A percentile compares a stretch with the other conserved stretches of the same genome.
These are phyloP conservation scores for Ramaria rubella DNA, from an alignment of 768 basidiomycete genomes.

Conservation along the genomic window DNA sequence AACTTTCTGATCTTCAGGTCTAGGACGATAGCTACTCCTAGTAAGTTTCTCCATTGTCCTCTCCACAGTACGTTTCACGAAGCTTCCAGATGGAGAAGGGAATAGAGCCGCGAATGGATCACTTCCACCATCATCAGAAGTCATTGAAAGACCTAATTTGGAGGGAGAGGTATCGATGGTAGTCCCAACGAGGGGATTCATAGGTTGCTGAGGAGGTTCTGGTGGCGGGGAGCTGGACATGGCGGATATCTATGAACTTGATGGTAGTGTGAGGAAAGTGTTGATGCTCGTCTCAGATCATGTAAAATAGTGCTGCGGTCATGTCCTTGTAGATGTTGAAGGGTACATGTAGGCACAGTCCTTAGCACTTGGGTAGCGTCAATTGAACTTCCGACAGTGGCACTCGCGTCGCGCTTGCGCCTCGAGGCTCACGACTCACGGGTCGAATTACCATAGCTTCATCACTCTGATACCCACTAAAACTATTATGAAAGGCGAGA, in stretches of 20 bases:
- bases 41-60: conserved; percentile 62
- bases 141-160: conserved; percentile 12
- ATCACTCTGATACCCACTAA: background rate
- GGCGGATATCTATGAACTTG: background rate
- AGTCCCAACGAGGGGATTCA: conserved; percentile 20
- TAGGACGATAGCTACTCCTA: conserved; percentile 26
- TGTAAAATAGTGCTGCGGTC: background rate
- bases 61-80: conserved; percentile 37
- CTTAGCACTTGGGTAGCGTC: background rate
- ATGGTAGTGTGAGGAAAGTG: background rate
- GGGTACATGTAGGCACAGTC: background rate
- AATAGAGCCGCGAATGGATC: background rate
- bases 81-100: conserved; percentile 38
- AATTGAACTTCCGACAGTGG: background rate
- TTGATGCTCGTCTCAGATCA: background rate
- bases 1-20: conserved; percentile 17
- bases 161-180: conserved; percentile 18
- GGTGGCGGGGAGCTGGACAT: conserved; percentile 8
- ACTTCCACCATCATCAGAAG: background rate
- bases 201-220: conserved; percentile 12
- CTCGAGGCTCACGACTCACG: background rate
- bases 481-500: conserved; percentile 58
- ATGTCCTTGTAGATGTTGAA: background rate
- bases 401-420: background rate
- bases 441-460: background rate